Evolutionary conservation across 139 green algal species (phyloP), one percentile per base, ranked within the genome.

Genomic region (Haematococcus lacustris): DNA sequence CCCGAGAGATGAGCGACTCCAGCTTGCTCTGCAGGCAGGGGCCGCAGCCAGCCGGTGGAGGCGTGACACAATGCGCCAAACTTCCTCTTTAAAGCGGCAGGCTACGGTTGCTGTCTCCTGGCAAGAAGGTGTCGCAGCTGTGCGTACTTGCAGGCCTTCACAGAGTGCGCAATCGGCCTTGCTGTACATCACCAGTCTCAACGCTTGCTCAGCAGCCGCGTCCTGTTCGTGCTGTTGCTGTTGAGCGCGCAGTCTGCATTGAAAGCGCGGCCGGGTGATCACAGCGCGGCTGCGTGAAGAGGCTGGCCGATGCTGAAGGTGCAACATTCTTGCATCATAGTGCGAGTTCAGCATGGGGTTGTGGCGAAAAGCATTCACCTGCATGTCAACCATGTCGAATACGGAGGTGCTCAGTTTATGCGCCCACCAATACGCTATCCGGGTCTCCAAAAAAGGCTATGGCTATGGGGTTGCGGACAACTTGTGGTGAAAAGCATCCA

Each of bases 161-260:
- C 85, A 90, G 5, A 90, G 73, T 26, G 77, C 78, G 66, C 85
- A 90, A 0, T 81, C 83, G 4, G 76, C 70, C 59, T 88, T 90
- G 68, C 73, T 90, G 78, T 90, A 90, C 2, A 90, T n/a, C 9
- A 87, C 51, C 9, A 89, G 30, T 21, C 23, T 64, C 21, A 26
- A 17, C 43, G 9, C 43, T 53, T 9, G 17, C 9, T 17, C 17
- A 9, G 9, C 43, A 28, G 43, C 43, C 9, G 9, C 53, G 26
- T 64, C 26, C 26, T 26, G 23, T 64, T 23, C 26, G 53, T 26
- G 53, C 33, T 21, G 9, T 32, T 7, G 53, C 23, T 4, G 23
- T 64, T 30, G 13, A 30, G 26, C 53, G 53, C 23, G 23, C 21
- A 9, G 26, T 64, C 23, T 64, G 43, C 43, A 9, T 23, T 26